A percentile compares a stretch with the other conserved stretches of the same genome.
Conservation (phyloP, 208 protist genomes). For the Porcisia deanei region DNA sequence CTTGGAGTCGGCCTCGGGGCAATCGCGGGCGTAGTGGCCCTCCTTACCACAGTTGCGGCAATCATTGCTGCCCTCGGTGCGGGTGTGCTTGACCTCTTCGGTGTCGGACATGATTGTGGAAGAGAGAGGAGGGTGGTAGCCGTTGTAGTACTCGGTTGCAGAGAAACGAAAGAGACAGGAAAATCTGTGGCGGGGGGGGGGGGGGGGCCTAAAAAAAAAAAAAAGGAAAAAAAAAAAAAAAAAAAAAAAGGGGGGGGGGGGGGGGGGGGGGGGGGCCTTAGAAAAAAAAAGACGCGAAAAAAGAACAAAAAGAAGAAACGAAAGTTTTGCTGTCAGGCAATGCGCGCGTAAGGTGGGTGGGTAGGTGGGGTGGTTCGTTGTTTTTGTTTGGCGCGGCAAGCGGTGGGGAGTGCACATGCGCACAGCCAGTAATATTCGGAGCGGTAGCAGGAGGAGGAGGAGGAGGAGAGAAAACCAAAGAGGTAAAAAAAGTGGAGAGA, state of each 20-base stretch:
- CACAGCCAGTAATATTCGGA: too few relatives aligned
- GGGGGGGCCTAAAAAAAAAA: background rate
- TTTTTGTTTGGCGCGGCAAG: too few relatives aligned
- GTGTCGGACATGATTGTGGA: constrained; percentile 24
- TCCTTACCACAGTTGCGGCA: constrained; percentile 85
- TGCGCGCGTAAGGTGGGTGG: background rate
- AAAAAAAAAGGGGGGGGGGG: background rate
- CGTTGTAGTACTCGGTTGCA: background rate
- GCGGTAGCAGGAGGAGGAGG: too few relatives aligned
- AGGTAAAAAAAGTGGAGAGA: too few relatives aligned
- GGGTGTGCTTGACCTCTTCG: constrained; percentile 32
- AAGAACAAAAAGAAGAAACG: background rate
- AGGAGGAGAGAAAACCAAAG: too few relatives aligned
- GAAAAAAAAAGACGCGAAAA: background rate
- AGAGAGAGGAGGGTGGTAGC: background rate
- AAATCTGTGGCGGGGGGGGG: background rate
- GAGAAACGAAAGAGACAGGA: background rate
- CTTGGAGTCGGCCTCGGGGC: constrained; percentile 57
- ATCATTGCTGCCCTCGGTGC: constrained; percentile 32
- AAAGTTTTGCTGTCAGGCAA: background rate
- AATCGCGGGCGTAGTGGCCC: constrained; percentile 86
- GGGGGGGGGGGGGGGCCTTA: background rate
- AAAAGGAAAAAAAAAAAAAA: background rate
- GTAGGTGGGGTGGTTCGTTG: background rate
- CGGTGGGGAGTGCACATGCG: too few relatives aligned